A percentile compares a stretch with the other conserved stretches of the same genome.
Evolutionary conservation across 2,329 filamentous ascomycete genomes (phyloP).

Genomic region (Orbilia quercus): DNA sequence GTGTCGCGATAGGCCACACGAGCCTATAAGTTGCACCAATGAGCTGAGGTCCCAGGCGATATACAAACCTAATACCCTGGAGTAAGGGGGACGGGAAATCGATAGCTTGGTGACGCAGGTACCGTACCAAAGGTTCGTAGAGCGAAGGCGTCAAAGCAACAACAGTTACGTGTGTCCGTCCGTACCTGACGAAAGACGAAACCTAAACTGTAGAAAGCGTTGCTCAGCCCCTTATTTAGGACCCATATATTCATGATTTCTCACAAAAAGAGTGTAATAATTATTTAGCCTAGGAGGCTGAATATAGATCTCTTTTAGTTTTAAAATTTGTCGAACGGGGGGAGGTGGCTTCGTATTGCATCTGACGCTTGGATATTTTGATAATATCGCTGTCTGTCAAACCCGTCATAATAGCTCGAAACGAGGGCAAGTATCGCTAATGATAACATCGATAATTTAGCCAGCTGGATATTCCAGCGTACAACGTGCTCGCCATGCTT

Average conservation of each 20-base stretch:
- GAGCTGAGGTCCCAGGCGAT: not conserved
- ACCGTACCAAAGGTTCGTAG: slow-evolving; percentile 47
- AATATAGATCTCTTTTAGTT: slow-evolving; percentile 12
- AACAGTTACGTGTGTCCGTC: not conserved
- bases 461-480: slow-evolving; percentile 24
- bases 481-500: slow-evolving; percentile 50
- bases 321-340: slow-evolving; percentile 2
- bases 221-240: slow-evolving; percentile 19
- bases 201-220: slow-evolving; percentile 2
- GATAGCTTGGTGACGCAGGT: slow-evolving; percentile 45
- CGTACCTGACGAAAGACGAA: not conserved
- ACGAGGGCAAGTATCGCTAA: slow-evolving; percentile 51
- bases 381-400: not conserved
- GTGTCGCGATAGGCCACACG: slow-evolving; percentile 26
- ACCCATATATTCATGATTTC: not conserved
- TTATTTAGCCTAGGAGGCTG: slow-evolving; percentile 50
- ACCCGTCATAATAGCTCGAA: slow-evolving; percentile 3
- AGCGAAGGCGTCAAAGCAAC: slow-evolving; percentile 17
- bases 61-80: slow-evolving; percentile 25
- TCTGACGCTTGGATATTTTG: slow-evolving; percentile 20
- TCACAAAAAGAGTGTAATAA: not conserved
- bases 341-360: slow-evolving; percentile 5
- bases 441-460: slow-evolving; percentile 39
- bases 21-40: slow-evolving; percentile 4
- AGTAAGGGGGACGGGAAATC: slow-evolving; percentile 25